A percentile compares a stretch with the other conserved stretches of the same genome.
Conservation (phyloP, 2,329 filamentous ascomycete genomes). For the Exophiala sp. region DNA sequence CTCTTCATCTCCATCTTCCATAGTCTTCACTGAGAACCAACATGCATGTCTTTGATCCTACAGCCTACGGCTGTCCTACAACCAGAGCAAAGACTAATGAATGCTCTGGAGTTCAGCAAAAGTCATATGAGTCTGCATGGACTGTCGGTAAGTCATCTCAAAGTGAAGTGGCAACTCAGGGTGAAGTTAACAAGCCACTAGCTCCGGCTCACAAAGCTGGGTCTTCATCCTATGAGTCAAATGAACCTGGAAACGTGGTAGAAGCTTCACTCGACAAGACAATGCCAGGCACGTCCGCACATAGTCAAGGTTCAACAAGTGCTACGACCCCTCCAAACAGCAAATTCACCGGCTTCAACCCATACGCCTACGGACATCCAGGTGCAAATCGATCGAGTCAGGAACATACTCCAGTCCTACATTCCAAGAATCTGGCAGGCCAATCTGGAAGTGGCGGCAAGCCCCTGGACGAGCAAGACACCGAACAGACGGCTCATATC, state of each 20-base stretch:
- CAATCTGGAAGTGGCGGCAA: background rate
- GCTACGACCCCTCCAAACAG: background rate
- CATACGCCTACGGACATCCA: conserved; percentile 3
- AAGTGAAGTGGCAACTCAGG: background rate
- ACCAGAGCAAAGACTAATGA: background rate
- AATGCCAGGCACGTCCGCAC: background rate
- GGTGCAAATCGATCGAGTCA: background rate
- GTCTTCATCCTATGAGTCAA: conserved; percentile 1
- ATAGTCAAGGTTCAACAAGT: background rate
- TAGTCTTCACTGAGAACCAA: background rate
- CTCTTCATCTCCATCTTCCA: background rate
- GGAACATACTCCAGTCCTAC: background rate
- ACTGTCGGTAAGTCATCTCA: background rate
- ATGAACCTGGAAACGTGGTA: background rate
- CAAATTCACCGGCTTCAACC: background rate
- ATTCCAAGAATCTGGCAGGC: background rate
- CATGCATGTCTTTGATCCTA: conserved; percentile 6
- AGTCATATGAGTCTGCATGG: no score
- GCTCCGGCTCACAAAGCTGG: background rate
- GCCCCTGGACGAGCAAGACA: background rate
- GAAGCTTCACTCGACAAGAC: background rate
- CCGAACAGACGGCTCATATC: background rate
- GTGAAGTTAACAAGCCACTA: background rate
- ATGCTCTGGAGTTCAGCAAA: background rate
- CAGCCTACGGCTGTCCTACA: conserved; percentile 6